phyloP scores from a whole-genome alignment of 108 stramenopile species.

The Heterococcus sp. region DNA sequence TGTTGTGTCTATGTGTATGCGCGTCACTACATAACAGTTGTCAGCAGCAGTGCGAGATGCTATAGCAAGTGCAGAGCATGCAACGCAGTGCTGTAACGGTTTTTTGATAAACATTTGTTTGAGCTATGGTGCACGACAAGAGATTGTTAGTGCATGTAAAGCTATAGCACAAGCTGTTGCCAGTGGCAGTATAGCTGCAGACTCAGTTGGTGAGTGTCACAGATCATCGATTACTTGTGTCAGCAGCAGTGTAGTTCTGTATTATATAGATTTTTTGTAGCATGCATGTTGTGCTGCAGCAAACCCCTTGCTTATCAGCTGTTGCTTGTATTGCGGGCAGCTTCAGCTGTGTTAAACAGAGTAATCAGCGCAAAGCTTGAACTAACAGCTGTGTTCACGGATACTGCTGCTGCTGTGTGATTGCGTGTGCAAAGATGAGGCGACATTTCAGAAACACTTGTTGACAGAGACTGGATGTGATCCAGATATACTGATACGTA shows the following conservation, averaged over 20 bases:
- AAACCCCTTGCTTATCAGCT: too few species aligned
- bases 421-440: neutral
- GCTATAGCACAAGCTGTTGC: constrained; percentile 23
- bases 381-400: neutral
- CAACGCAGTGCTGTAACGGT: constrained; percentile 48
- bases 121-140: constrained; percentile 84
- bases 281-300: too few species aligned
- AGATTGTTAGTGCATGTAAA: constrained; percentile 75
- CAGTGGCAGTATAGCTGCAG: constrained; percentile 2
- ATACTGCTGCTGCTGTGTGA: neutral
- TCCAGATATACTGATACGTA: constrained; percentile 88
- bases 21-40: constrained; percentile 6
- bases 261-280: neutral
- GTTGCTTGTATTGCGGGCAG: too few species aligned
- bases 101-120: constrained; percentile 84
- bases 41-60: constrained; percentile 31
- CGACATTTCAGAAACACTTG: neutral
- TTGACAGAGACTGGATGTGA: neutral
- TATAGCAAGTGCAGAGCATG: constrained; percentile 39
- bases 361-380: neutral
- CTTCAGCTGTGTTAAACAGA: neutral
- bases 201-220: neutral
- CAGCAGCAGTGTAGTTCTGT: neutral
- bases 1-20: neutral
- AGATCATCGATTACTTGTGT: neutral